Evolutionary conservation across 345 rosid genomes (phyloP), one percentile per base, ranked within the genome.

Genomic region (Erysimum cheiranthoides): DNA sequence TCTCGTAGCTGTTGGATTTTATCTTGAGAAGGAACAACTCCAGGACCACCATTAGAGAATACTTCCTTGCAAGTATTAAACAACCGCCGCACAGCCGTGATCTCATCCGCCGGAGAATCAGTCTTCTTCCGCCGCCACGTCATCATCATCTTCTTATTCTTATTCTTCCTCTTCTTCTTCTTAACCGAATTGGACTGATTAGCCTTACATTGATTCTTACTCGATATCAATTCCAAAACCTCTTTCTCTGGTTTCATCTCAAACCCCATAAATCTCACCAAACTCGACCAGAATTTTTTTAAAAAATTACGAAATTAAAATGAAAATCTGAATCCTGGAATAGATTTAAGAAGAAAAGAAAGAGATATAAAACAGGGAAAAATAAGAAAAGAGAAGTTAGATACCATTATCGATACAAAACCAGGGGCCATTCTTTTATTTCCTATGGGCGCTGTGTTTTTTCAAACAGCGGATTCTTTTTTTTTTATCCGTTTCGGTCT

Each of bases 11-110:
- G 79, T 47, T 85, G 83, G 73, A 96, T 85, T 57, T 87, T 76
- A 38, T 85, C 89, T 1, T 81, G 79, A 32, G 90, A 72, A 6
- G 99, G 98, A 45, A 89, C 79, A 78, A 87, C 34, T 60, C 87
- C 93, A 40, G 88, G 12, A 10, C 81, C 78, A 30, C 86, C 16
- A 34, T 1, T 14, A 61, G 86, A 78, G 77, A 91, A 93, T 13
- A 93, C 98, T 32, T 91, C 84, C 68, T 70, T 86, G 82, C 99
- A 96, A 42, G 93, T 84, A 58, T 87, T 74, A 74, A 78, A 93
- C 31, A 96, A 82, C 78, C 68, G 80, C 87, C 89, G 95, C 40
- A 91, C 85, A 7, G 71, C 56, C 10, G 78, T 54, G 6, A 36
- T 30, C 65, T 61, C 74, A 27, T 59, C 69, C 32, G 53, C 39